Percentiles rank a stretch among this genome's conserved stretches.
Evolutionary conservation across 2,329 filamentous ascomycete species (phyloP).

Genomic region (Raffaelea ambrosiae): DNA sequence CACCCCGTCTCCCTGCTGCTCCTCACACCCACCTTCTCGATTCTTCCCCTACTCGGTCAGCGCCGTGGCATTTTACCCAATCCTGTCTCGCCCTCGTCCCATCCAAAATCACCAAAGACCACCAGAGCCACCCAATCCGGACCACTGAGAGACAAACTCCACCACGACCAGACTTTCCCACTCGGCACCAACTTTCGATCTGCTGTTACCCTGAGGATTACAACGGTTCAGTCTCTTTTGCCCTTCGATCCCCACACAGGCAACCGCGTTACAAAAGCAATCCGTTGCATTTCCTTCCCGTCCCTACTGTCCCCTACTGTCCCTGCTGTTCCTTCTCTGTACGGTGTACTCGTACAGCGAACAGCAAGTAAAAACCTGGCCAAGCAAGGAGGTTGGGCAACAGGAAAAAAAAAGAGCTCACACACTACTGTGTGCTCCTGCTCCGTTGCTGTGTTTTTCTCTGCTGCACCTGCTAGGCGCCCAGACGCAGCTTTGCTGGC

Average conservation of each 20-base stretch:
- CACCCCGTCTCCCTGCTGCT: background rate
- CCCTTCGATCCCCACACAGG: constrained; percentile 4
- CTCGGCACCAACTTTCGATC: constrained; percentile 12
- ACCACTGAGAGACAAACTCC: constrained; percentile 6
- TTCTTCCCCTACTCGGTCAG: constrained; percentile 4
- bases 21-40: background rate
- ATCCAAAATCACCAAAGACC: no score
- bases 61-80: constrained; percentile 1
- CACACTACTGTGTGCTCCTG: no score
- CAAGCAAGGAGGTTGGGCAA: no score
- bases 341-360: background rate
- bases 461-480: background rate
- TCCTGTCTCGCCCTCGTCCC: constrained; percentile 5
- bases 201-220: constrained; percentile 7
- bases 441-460: background rate
- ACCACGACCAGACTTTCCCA: constrained; percentile 9
- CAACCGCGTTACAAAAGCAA: constrained; percentile 5
- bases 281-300: constrained; percentile 4
- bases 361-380: background rate
- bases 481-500: background rate
- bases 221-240: constrained; percentile 3
- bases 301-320: no score
- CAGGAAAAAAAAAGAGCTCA: no score
- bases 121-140: constrained; percentile 9
- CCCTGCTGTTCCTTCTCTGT: no score